Evolutionary conservation across 345 rosid species (phyloP).

Genomic region (Rhizophora apiculata): DNA sequence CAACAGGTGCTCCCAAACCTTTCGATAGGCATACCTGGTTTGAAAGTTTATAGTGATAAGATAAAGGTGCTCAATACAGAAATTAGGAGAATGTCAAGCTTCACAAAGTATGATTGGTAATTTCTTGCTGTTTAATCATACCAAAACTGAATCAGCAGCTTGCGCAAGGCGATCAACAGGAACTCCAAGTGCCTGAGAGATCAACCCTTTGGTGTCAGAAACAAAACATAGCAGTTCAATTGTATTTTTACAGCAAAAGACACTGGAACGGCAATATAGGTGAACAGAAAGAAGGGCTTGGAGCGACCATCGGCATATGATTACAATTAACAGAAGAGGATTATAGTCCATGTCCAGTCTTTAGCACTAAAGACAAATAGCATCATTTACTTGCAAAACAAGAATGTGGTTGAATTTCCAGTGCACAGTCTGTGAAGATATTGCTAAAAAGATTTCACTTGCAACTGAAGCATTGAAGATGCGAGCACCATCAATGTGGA

Average conservation of each 20-base stretch:
- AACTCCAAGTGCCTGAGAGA: slow-evolving; percentile 75
- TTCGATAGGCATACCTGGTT: slow-evolving; percentile 80
- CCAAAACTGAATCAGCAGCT: slow-evolving; percentile 91
- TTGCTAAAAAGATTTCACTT: slow-evolving; percentile 33
- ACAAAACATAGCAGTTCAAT: not conserved
- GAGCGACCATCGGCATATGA: not conserved
- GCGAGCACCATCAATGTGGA: slow-evolving; percentile 96
- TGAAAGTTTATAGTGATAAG: slow-evolving; percentile 9
- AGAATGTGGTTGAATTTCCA: not conserved
- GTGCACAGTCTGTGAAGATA: too few relatives aligned
- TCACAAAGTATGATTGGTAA: not conserved
- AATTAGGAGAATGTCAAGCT: not conserved
- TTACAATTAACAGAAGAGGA: not conserved
- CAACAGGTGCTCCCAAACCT: slow-evolving; percentile 94
- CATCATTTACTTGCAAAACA: too few relatives aligned
- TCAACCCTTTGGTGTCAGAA: slow-evolving; percentile 16
- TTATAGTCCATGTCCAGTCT: not conserved
- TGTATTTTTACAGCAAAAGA: not conserved
- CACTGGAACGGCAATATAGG: not conserved
- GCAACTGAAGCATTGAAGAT: slow-evolving; percentile 88
- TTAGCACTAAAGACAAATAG: not conserved
- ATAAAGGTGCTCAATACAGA: not conserved
- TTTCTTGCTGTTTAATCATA: slow-evolving; percentile 16
- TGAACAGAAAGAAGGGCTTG: not conserved
- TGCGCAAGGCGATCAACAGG: slow-evolving; percentile 74